phyloP scores from a whole-genome alignment of 1,284 basidiomycete genomes.

The Cutaneotrichosporon arboriforme region DNA sequence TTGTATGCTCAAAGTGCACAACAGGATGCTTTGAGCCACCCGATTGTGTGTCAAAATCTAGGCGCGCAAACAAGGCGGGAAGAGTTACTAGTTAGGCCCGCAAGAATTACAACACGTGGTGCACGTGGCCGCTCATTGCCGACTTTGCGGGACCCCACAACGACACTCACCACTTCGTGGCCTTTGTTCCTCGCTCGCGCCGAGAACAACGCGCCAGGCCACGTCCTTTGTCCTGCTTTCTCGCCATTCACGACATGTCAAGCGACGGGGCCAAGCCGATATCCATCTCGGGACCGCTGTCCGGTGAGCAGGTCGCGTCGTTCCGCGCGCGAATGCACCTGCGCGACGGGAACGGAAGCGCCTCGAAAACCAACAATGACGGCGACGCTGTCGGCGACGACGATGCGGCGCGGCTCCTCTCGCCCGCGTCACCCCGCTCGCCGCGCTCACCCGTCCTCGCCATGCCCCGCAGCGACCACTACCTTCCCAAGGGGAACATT shows the following conservation, averaged over 20 bases:
- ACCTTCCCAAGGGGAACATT: constrained; percentile 56
- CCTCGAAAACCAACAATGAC: background rate
- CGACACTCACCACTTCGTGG: too few relatives aligned
- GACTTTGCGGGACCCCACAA: too few relatives aligned
- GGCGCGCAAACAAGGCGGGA: background rate
- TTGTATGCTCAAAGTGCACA: background rate
- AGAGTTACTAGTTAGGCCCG: background rate
- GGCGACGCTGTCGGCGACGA: too few relatives aligned
- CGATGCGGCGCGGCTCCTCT: too few relatives aligned
- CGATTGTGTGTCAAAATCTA: background rate
- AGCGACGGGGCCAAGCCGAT: background rate
- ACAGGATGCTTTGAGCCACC: background rate
- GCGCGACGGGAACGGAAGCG: background rate
- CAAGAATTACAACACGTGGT: too few relatives aligned
- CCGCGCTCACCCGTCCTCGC: too few relatives aligned
- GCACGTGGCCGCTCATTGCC: too few relatives aligned
- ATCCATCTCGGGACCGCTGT: background rate
- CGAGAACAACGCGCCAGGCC: background rate
- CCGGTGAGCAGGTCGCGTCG: background rate
- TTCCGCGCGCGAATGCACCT: background rate
- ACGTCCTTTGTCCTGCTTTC: background rate
- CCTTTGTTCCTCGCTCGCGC: too few relatives aligned
- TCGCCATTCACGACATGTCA: background rate
- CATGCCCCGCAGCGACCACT: background rate
- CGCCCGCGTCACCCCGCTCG: too few relatives aligned